Percentiles rank a stretch among this genome's conserved stretches.
Evolutionary conservation across 164 flowering plant genomes (phyloP).

Genomic region (Houttuynia cordata): DNA sequence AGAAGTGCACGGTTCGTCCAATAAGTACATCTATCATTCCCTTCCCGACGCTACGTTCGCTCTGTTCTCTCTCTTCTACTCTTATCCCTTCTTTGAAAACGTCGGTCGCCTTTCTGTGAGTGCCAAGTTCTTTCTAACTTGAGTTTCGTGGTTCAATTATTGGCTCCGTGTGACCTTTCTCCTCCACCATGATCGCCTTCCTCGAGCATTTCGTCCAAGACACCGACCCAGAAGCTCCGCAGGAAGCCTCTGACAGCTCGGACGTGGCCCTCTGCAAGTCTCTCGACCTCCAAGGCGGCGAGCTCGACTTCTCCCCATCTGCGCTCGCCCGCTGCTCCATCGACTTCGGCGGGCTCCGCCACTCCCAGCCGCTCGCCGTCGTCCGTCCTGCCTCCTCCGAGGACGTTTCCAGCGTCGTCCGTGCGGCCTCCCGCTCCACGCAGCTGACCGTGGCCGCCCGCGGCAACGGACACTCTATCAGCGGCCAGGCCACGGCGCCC

Average conservation of each 20-base stretch:
- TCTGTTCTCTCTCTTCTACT: too few relatives aligned
- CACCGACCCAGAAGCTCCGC: too few relatives aligned
- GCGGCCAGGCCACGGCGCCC: conserved; percentile 84
- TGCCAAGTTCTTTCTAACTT: too few relatives aligned
- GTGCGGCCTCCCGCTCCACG: conserved; percentile 23
- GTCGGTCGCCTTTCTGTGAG: too few relatives aligned
- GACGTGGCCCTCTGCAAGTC: background rate
- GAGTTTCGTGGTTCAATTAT: too few relatives aligned
- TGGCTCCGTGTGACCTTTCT: too few relatives aligned
- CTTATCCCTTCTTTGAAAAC: too few relatives aligned
- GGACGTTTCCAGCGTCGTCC: conserved; percentile 40
- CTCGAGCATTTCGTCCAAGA: too few relatives aligned
- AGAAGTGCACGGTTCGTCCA: too few relatives aligned
- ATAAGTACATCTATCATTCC: too few relatives aligned
- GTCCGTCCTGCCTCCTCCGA: conserved; percentile 30
- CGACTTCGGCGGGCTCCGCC: conserved; percentile 71
- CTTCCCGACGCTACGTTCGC: too few relatives aligned
- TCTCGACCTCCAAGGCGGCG: conserved; percentile 31
- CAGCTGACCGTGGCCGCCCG: conserved; percentile 74
- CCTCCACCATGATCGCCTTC: too few relatives aligned
- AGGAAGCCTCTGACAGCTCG: background rate
- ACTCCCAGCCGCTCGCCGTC: conserved; percentile 37
- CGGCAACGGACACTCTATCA: conserved; percentile 87
- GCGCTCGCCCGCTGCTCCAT: conserved; percentile 6
- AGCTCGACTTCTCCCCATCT: conserved; percentile 16